Evolutionary conservation across 1,284 basidiomycete species (phyloP), one percentile per base, ranked within the genome.

Genomic region (Xerocomus minutiporus): DNA sequence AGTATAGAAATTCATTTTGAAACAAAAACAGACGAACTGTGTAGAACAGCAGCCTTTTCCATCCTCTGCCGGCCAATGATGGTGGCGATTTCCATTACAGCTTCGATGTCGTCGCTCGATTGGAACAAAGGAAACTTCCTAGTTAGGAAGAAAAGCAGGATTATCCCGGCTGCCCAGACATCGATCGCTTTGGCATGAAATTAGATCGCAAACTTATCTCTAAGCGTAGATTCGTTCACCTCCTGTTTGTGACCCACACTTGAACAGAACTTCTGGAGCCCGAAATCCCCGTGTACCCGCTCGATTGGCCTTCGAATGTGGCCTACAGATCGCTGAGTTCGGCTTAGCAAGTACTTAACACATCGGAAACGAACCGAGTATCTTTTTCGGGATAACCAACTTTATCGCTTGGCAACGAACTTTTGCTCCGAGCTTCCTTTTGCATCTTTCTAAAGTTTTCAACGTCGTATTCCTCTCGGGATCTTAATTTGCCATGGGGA

Each of bases 271-370:
- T 65, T 99, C 97, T 0, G 96, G 96, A 0, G 96, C 95, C 52
- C 96, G 85, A 70, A 99, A 99, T 0, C 96, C 97, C 65, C 96
- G 76, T 7, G 96, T 99, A 1, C 96, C 96, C 0, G 96, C 97
- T 51, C 96, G 84, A 66, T 99, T 99, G 5, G 97, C 95, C 67
- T 96, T 95, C 48, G 93, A 91, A 45, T 81, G 76, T 1, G 93
- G 93, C 59, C 90, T 88, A 54, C 5, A 45, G 13, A 26, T 47
- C n/a, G n/a, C 15, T 57, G 32, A 67, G 53, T 52, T 9, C 11
- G 32, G n/a, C 42, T 40, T 47, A 31, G 46, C 52, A 48, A 45
- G 39, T 32, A 32, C 46, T 34, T 50, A 26, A n/a, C 11, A 20
- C 5, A 32, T 20, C 46, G 52, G 57, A 52, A 45, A 39, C 66